Conservation (phyloP, 345 rosid genomes). For the Noccaea caerulescens region DNA sequence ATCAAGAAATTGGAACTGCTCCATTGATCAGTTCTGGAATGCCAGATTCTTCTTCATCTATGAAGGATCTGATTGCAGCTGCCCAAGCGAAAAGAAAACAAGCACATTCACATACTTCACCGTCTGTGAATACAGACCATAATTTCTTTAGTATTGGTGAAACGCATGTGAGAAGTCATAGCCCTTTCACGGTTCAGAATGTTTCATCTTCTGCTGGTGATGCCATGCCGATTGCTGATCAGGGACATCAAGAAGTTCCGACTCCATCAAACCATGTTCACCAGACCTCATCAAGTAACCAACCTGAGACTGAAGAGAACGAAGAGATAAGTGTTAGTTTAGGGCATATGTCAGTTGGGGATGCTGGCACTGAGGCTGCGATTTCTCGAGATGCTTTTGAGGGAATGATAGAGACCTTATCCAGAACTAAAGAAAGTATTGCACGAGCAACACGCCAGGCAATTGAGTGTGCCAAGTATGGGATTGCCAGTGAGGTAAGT, state of each 20-base stretch:
- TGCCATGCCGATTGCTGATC: slow-evolving; percentile 50
- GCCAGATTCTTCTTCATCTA: slow-evolving; percentile 63
- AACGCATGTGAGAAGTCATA: slow-evolving; percentile 51
- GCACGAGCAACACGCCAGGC: slow-evolving; percentile 98
- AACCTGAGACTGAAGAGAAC: slow-evolving; percentile 57
- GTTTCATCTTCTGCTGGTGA: slow-evolving; percentile 50
- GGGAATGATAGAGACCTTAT: slow-evolving; percentile 98
- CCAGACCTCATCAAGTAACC: slow-evolving; percentile 49
- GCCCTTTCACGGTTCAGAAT: slow-evolving; percentile 58
- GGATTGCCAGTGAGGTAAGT: slow-evolving; percentile 90
- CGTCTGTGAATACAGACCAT: slow-evolving; percentile 53
- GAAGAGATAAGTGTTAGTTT: slow-evolving; percentile 74
- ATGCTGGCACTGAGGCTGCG: slow-evolving; percentile 90
- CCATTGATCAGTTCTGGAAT: slow-evolving; percentile 54
- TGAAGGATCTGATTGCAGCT: slow-evolving; percentile 92
- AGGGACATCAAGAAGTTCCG: slow-evolving; percentile 46
- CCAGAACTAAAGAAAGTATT: slow-evolving; percentile 95
- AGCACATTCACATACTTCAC: slow-evolving; percentile 64
- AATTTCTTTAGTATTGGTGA: slow-evolving; percentile 45
- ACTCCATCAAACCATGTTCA: slow-evolving; percentile 58
- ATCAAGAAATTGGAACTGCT: slow-evolving; percentile 49
- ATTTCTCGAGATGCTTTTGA: slow-evolving; percentile 97
- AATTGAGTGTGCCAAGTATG: slow-evolving; percentile 92
- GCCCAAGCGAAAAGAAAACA: slow-evolving; percentile 89
- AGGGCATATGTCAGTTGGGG: slow-evolving; percentile 59